Evolutionary conservation across 768 basidiomycete genomes (phyloP).

Genomic region (Naganishia vishniacii): DNA sequence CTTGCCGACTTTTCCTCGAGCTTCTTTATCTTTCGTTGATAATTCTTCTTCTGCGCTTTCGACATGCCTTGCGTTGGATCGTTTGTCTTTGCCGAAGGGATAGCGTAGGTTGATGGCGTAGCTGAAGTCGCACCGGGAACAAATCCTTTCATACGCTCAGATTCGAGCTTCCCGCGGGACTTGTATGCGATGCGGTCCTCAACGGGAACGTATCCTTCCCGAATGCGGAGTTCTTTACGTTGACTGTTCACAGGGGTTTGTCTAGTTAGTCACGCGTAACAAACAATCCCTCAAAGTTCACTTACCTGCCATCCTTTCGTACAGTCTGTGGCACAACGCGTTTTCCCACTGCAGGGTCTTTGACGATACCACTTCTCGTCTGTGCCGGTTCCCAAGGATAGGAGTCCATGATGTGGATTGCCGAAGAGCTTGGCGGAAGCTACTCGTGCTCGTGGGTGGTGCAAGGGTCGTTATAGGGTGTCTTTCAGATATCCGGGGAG

Average conservation of each 20-base stretch:
- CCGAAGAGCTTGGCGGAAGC: too few species aligned
- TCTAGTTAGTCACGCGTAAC: not conserved
- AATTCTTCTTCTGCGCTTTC: slow-evolving; percentile 50
- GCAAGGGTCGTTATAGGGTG: too few species aligned
- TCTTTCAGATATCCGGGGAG: too few species aligned
- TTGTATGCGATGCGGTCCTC: slow-evolving; percentile 87
- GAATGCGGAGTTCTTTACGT: slow-evolving; percentile 79
- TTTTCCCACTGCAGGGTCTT: slow-evolving; percentile 4
- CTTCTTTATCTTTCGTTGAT: slow-evolving; percentile 71
- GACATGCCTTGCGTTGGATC: slow-evolving; percentile 22
- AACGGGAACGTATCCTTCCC: slow-evolving; percentile 89
- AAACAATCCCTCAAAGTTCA: too few species aligned
- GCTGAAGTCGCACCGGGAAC: slow-evolving; percentile 69
- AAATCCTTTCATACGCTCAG: slow-evolving; percentile 67
- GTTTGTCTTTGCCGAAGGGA: slow-evolving; percentile 7
- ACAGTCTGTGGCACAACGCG: slow-evolving; percentile 11
- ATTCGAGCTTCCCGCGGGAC: slow-evolving; percentile 66
- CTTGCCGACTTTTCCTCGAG: slow-evolving; percentile 65
- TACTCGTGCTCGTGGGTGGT: too few species aligned
- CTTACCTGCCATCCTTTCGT: slow-evolving; percentile 16
- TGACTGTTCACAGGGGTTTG: not conserved
- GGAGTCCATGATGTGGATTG: slow-evolving; percentile 2
- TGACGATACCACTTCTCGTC: slow-evolving; percentile 10
- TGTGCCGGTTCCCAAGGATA: slow-evolving; percentile 19
- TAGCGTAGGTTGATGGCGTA: slow-evolving; percentile 24